Conservation (phyloP, 495 filamentous ascomycete genomes). For the Pseudevernia furfuracea region DNA sequence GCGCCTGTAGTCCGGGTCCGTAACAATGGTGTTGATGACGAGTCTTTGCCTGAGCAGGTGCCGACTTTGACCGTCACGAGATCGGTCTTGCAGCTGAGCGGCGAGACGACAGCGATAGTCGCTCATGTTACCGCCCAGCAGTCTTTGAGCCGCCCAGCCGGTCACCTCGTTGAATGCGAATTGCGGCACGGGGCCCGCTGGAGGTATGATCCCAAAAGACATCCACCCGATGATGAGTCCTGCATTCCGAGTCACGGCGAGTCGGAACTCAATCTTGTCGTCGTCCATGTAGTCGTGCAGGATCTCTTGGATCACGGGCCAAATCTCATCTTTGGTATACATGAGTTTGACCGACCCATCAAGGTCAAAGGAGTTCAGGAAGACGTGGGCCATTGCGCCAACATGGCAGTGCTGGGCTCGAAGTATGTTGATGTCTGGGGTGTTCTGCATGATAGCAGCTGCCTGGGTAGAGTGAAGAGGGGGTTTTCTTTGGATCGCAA, state of each 20-base stretch:
- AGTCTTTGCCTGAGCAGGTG: neutral
- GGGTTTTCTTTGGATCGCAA: neutral
- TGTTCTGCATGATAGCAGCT: neutral
- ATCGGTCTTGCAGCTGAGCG: neutral
- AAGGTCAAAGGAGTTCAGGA: neutral
- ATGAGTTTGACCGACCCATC: neutral
- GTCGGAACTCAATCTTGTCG: neutral
- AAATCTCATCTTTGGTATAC: neutral
- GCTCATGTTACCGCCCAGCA: neutral
- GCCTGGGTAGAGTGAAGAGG: neutral
- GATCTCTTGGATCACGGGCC: neutral
- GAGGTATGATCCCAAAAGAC: neutral
- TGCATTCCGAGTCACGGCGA: neutral
- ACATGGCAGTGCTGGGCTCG: neutral
- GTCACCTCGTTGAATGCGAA: neutral
- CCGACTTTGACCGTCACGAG: neutral
- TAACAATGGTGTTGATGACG: neutral
- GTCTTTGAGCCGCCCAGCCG: neutral
- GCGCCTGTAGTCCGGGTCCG: neutral
- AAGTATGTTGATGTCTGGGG: neutral
- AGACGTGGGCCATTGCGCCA: neutral
- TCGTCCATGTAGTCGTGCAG: constrained; percentile 4
- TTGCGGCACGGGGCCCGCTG: neutral
- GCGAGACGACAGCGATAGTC: neutral
- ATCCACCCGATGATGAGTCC: neutral